Conservation (phyloP, 2,329 filamentous ascomycete genomes). For the Trichoderma sp. region DNA sequence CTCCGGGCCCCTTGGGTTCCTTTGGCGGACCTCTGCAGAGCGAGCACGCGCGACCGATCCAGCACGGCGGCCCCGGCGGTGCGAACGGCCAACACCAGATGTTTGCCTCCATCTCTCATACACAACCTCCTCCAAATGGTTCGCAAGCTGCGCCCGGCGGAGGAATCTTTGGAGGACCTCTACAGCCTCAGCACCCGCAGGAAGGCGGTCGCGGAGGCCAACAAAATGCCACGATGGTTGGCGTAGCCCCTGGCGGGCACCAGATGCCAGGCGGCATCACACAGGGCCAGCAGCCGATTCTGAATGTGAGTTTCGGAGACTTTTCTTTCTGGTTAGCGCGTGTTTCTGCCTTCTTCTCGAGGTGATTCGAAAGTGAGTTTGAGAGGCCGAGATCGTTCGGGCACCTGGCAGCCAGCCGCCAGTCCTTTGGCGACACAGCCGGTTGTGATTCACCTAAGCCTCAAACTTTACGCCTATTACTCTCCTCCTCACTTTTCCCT, state of each 20-base stretch:
- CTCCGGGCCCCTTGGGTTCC: constrained; percentile 52
- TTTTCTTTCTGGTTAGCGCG: background rate
- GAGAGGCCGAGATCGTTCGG: background rate
- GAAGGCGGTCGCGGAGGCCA: constrained; percentile 58
- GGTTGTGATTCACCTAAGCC: constrained; percentile 23
- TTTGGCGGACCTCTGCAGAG: constrained; percentile 60
- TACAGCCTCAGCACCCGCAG: constrained; percentile 59
- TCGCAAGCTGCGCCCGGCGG: constrained; percentile 62
- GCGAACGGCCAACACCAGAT: constrained; percentile 56
- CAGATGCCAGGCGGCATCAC: constrained; percentile 46
- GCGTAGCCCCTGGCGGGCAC: constrained; percentile 46
- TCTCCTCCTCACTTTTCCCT: background rate
- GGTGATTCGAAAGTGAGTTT: background rate
- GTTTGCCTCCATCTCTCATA: constrained; percentile 58
- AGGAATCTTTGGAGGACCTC: constrained; percentile 69
- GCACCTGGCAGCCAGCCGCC: constrained; percentile 18
- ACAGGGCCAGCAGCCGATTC: constrained; percentile 49
- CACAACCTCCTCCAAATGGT: constrained; percentile 52
- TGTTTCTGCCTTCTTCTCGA: background rate
- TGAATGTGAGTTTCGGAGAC: constrained; percentile 52
- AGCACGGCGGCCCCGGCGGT: constrained; percentile 54
- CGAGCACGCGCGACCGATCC: constrained; percentile 55
- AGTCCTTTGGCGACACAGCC: constrained; percentile 1
- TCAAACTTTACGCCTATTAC: background rate
- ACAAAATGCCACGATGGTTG: constrained; percentile 56